Evolutionary conservation across 768 basidiomycete genomes (phyloP).

Genomic region (Mycena olivaceomarginata): DNA sequence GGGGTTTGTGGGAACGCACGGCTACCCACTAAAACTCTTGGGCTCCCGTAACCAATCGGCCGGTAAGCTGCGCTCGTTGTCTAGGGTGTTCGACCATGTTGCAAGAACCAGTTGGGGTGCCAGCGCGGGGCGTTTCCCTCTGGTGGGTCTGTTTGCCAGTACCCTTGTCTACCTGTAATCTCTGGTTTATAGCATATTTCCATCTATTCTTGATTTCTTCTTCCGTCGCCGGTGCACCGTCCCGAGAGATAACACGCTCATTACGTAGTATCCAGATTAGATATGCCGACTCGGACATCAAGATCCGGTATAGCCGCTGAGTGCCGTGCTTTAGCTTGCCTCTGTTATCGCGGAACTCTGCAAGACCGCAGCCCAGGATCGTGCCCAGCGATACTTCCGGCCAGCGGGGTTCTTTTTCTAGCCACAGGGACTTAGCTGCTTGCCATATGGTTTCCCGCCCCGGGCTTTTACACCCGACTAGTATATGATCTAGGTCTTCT

Average conservation of each 20-base stretch:
- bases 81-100: background rate
- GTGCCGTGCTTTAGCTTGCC: background rate
- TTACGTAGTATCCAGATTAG: background rate
- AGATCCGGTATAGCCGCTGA: background rate
- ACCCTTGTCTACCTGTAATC: background rate
- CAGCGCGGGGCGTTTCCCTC: background rate
- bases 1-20: too few relatives aligned
- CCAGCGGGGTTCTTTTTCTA: conserved; percentile 8
- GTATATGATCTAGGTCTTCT: too few relatives aligned
- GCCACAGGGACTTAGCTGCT: too few relatives aligned
- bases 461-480: too few relatives aligned
- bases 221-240: background rate
- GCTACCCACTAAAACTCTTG: too few relatives aligned
- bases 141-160: background rate
- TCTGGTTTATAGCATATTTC: background rate
- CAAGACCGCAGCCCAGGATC: background rate
- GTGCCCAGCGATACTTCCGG: conserved; percentile 17
- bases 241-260: background rate
- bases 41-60: too few relatives aligned
- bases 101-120: background rate
- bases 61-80: background rate
- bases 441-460: too few relatives aligned
- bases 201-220: background rate
- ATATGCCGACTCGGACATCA: background rate
- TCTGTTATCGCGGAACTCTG: background rate